Conservation (phyloP, 768 basidiomycete genomes). For the Russula emetica region DNA sequence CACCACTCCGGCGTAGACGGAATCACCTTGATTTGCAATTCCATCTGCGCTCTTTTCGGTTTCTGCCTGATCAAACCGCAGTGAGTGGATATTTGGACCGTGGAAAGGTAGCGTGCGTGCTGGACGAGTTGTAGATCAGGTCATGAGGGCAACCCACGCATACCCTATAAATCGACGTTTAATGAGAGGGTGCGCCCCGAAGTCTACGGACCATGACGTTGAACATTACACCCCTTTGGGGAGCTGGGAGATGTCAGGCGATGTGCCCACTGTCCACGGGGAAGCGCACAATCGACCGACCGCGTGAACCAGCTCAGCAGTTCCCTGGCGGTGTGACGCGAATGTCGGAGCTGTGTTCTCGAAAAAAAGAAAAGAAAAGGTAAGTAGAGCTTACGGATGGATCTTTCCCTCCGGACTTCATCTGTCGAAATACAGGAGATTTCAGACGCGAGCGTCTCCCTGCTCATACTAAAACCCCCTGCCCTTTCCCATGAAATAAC, state of each 20-base stretch:
- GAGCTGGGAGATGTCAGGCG: slow-evolving; percentile 20
- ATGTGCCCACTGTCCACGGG: slow-evolving; percentile 19
- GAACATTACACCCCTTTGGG: slow-evolving; percentile 11
- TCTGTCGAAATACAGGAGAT: slow-evolving; percentile 15
- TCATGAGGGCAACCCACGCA: not conserved
- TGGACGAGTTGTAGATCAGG: not conserved
- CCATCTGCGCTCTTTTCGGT: not conserved
- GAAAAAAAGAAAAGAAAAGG: slow-evolving; percentile 12
- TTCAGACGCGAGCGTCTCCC: slow-evolving; percentile 21
- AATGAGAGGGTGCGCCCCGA: slow-evolving; percentile 22
- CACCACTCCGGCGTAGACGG: slow-evolving; percentile 19
- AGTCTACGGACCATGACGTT: slow-evolving; percentile 27
- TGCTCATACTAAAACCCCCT: slow-evolving; percentile 24
- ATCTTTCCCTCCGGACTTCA: slow-evolving; percentile 24
- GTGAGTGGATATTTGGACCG: not conserved
- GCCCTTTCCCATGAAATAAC: slow-evolving; percentile 19
- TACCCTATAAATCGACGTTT: not conserved
- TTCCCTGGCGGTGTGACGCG: slow-evolving; percentile 19
- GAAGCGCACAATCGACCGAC: slow-evolving; percentile 20
- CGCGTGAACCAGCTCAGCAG: slow-evolving; percentile 19
- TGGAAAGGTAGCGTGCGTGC: slow-evolving; percentile 2
- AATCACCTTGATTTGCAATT: slow-evolving; percentile 1
- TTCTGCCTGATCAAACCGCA: not conserved
- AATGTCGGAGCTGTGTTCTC: slow-evolving; percentile 23
- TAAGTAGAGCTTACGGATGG: slow-evolving; percentile 24